Conservation (phyloP, 139 green algal species). For the Spirogloea muscicola region DNA sequence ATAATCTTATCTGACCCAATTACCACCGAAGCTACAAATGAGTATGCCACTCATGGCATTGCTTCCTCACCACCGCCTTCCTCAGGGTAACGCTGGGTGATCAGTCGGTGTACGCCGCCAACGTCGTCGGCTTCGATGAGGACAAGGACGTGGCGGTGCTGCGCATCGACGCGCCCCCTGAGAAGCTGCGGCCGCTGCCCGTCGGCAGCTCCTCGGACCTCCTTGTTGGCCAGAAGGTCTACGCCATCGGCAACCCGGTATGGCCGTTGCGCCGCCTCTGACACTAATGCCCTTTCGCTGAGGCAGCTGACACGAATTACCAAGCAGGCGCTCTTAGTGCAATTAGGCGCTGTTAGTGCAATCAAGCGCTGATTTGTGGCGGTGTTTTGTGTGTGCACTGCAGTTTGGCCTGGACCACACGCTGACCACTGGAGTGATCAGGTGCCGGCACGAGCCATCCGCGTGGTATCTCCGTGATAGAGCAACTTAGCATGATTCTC, state of each 20-base stretch:
- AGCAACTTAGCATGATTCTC: too few species aligned
- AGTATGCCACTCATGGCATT: too few species aligned
- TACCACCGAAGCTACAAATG: too few species aligned
- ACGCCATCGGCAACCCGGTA: constrained; percentile 61
- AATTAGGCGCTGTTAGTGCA: too few species aligned
- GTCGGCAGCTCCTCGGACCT: constrained; percentile 44
- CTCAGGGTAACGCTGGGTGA: constrained; percentile 43
- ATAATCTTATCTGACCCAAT: too few species aligned
- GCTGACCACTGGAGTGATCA: constrained; percentile 38
- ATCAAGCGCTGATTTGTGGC: background rate
- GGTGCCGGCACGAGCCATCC: too few species aligned
- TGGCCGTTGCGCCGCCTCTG: background rate
- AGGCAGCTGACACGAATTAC: too few species aligned
- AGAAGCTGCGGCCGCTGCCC: constrained; percentile 34
- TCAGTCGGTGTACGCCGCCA: constrained; percentile 46
- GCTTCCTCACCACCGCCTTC: too few species aligned
- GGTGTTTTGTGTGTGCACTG: background rate
- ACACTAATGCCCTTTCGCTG: background rate
- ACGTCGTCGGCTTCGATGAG: constrained; percentile 55
- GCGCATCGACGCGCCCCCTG: constrained; percentile 42
- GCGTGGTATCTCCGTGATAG: too few species aligned
- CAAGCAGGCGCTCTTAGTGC: too few species aligned
- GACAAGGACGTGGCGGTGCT: constrained; percentile 63
- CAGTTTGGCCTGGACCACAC: constrained; percentile 40
- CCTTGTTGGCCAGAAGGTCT: constrained; percentile 56